Evolutionary conservation across 805 yeast species (phyloP).

Genomic region (Debaryomyces prosopidis): DNA sequence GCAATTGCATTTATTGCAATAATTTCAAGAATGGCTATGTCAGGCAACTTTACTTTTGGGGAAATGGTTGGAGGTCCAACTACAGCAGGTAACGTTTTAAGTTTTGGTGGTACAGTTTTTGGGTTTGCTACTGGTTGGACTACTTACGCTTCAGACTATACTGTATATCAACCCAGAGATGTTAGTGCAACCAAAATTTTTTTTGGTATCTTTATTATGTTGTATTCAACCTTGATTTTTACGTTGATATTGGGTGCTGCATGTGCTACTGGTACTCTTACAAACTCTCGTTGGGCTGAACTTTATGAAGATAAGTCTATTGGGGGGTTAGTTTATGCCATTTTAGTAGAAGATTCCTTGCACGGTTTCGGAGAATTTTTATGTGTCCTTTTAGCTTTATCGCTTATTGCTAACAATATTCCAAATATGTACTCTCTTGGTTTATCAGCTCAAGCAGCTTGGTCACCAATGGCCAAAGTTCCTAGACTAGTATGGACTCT

Average conservation of each 20-base stretch:
- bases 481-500: conserved; percentile 87
- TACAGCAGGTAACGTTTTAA: conserved; percentile 74
- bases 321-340: conserved; percentile 83
- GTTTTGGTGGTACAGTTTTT: conserved; percentile 79
- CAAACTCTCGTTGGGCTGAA: conserved; percentile 42
- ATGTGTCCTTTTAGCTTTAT: conserved; percentile 78
- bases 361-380: conserved; percentile 91
- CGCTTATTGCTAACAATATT: conserved; percentile 87
- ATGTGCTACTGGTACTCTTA: conserved; percentile 26
- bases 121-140: conserved; percentile 97
- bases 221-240: conserved; percentile 26
- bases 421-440: conserved; percentile 94
- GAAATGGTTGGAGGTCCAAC: conserved; percentile 50
- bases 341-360: conserved; percentile 75
- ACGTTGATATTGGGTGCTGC: conserved; percentile 34
- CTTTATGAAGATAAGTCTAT: conserved; percentile 55
- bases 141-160: conserved; percentile 88
- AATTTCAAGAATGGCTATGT: conserved; percentile 71
- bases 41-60: conserved; percentile 54
- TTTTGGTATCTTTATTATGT: conserved; percentile 55
- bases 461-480: conserved; percentile 69
- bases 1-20: conserved; percentile 70
- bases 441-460: conserved; percentile 80
- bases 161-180: conserved; percentile 77
- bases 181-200: conserved; percentile 62